Conservation (phyloP, 2,329 filamentous ascomycete genomes). For the Calonectria pseudoturangicola region DNA sequence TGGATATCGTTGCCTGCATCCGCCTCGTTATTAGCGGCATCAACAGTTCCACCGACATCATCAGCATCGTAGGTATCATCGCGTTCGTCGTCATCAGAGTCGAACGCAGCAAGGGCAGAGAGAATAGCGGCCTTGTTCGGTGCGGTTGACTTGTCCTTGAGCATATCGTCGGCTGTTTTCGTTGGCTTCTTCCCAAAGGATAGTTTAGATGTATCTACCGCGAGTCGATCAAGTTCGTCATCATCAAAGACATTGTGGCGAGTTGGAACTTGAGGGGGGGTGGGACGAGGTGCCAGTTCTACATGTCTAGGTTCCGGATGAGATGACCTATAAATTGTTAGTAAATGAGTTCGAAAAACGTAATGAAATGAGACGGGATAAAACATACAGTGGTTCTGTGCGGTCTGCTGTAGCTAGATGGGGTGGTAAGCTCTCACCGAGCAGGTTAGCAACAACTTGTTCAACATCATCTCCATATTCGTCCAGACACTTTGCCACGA, state of each 20-base stretch:
- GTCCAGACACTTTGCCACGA: slow-evolving; percentile 86
- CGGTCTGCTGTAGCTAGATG: slow-evolving; percentile 80
- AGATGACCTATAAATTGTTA: slow-evolving; percentile 55
- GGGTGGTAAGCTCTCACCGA: slow-evolving; percentile 84
- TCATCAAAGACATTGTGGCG: slow-evolving; percentile 87
- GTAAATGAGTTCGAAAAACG: slow-evolving; percentile 21
- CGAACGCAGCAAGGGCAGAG: slow-evolving; percentile 90
- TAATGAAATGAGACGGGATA: not conserved
- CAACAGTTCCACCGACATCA: slow-evolving; percentile 93
- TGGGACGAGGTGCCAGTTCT: slow-evolving; percentile 75
- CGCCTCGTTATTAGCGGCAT: slow-evolving; percentile 76
- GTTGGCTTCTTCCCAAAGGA: slow-evolving; percentile 84
- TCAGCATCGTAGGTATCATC: slow-evolving; percentile 97
- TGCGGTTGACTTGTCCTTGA: slow-evolving; percentile 78
- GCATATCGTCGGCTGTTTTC: slow-evolving; percentile 82
- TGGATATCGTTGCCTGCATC: slow-evolving; percentile 70
- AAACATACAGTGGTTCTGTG: slow-evolving; percentile 76
- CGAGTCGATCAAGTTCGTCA: slow-evolving; percentile 85
- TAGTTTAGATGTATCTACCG: slow-evolving; percentile 79
- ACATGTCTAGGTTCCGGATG: slow-evolving; percentile 51
- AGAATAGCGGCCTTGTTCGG: slow-evolving; percentile 90
- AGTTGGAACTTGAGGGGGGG: slow-evolving; percentile 72
- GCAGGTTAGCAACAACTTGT: slow-evolving; percentile 85
- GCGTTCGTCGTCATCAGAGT: slow-evolving; percentile 95
- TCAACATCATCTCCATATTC: slow-evolving; percentile 87